phyloP scores from a whole-genome alignment of 352 stramenopile genomes.

The Globisporangium camurandrum region DNA sequence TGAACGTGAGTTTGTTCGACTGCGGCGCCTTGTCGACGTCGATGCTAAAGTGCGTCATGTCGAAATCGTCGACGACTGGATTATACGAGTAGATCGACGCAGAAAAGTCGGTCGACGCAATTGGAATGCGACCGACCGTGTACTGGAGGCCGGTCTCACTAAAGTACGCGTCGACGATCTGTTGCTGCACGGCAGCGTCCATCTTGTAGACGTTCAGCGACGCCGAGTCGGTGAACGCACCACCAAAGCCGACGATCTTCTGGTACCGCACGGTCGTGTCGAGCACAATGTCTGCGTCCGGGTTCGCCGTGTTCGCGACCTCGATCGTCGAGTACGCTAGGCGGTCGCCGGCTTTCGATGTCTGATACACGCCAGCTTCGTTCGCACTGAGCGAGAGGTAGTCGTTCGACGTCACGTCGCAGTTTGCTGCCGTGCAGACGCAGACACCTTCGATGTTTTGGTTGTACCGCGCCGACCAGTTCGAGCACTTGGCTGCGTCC shows the following conservation, averaged over 20 bases:
- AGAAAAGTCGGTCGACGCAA: constrained; percentile 85
- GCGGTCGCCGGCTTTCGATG: constrained; percentile 38
- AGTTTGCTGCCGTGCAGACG: constrained; percentile 39
- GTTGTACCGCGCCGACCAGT: constrained; percentile 35
- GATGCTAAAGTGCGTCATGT: constrained; percentile 77
- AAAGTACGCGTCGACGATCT: constrained; percentile 79
- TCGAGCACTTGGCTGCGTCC: constrained; percentile 11
- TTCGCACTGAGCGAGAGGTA: constrained; percentile 26
- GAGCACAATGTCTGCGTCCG: constrained; percentile 31
- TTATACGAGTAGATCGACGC: constrained; percentile 84
- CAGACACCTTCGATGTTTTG: constrained; percentile 40
- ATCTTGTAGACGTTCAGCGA: constrained; percentile 77
- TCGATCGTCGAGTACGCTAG: constrained; percentile 31
- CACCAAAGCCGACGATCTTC: constrained; percentile 84
- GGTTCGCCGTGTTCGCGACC: constrained; percentile 11
- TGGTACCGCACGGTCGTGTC: constrained; percentile 54
- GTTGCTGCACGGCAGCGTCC: constrained; percentile 39
- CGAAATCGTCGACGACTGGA: constrained; percentile 64
- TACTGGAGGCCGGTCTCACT: constrained; percentile 74
- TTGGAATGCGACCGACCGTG: constrained; percentile 74
- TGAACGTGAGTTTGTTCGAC: constrained; percentile 64
- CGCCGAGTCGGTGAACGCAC: constrained; percentile 84
- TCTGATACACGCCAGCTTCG: constrained; percentile 43
- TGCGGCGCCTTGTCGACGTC: constrained; percentile 60
- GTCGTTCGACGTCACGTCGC: constrained; percentile 44